Evolutionary conservation across 225 moss, liverwort and hornwort genomes (phyloP), one percentile per base, ranked within the genome.

Genomic region (Polytrichum commune): DNA sequence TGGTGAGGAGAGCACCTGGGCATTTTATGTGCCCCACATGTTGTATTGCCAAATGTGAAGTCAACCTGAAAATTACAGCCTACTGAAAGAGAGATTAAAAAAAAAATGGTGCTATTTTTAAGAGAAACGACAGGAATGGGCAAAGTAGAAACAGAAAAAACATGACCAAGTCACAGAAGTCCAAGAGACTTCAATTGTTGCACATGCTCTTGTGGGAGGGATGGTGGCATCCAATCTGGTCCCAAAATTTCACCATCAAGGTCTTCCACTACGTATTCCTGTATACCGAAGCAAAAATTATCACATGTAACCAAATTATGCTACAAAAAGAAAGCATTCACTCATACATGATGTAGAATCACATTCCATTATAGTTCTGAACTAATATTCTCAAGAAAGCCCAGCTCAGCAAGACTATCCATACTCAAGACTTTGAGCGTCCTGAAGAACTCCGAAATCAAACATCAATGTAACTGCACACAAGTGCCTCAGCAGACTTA

Each of bases 201-300:
- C 16, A 87, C 77, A 72, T 87, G 84, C 35, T 87, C 87, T 72
- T 81, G 83, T 68, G 81, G 38, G 25, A 87, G 84, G 55, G 84
- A 66, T 66, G 81, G 84, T 24, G 87, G 84, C 67, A 63, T 68
- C 87, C 87, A 87, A 67, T 87, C 87, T 35, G 84, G 87, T 71
- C 87, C 84, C 61, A 87, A 72, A 69, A 74, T 63, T 80, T 87
- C 87, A 38, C 86, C 89, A 66, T 89, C 84, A 58, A 91, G 75
- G 20, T 91, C 91, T 80, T 91, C 91, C 75, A 91, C 91, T 46
- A 91, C 85, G 61, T 91, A 89, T 66, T 91, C 91, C 91, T 91
- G 84, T 80, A 75, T 68, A 69, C 66, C 46, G 16, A 46, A 13
- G 46, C 46, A 46, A 13, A 3, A 16, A 0, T 46, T 46, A 8